Conservation (phyloP, 805 yeast species). For the Metschnikowia corniflorae region DNA sequence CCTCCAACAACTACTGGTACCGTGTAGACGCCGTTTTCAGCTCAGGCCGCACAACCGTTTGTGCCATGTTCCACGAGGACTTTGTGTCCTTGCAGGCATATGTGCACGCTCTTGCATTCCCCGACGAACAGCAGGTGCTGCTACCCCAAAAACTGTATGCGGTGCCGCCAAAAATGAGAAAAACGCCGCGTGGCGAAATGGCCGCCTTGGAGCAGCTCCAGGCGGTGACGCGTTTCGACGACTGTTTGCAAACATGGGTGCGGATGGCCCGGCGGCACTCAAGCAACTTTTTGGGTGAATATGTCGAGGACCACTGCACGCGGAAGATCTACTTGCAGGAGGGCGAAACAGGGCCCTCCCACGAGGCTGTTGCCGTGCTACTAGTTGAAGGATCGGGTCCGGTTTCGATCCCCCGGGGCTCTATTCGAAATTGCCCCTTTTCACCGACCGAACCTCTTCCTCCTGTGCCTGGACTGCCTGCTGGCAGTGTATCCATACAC, state of each 20-base stretch:
- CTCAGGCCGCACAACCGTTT: constrained; percentile 19
- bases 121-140: background rate
- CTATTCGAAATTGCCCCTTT: constrained; percentile 4
- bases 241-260: constrained; percentile 7
- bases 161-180: background rate
- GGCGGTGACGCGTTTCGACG: constrained; percentile 6
- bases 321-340: constrained; percentile 3
- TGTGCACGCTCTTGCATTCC: background rate
- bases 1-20: constrained; percentile 30
- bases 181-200: constrained; percentile 6
- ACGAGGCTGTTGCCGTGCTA: constrained; percentile 4
- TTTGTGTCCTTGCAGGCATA: constrained; percentile 34
- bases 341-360: constrained; percentile 2
- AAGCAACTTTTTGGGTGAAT: constrained; percentile 2
- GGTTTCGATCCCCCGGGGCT: background rate
- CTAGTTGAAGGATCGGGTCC: constrained; percentile 4
- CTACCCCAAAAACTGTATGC: constrained; percentile 5
- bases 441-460: constrained; percentile 15
- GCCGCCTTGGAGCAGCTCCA: constrained; percentile 2
- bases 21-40: constrained; percentile 24
- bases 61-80: constrained; percentile 35
- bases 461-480: constrained; percentile 1
- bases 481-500: background rate
- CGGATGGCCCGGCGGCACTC: background rate
- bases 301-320: constrained; percentile 8